Evolutionary conservation across 2,329 filamentous ascomycete genomes (phyloP).

Genomic region (Pyrenophora graminea): DNA sequence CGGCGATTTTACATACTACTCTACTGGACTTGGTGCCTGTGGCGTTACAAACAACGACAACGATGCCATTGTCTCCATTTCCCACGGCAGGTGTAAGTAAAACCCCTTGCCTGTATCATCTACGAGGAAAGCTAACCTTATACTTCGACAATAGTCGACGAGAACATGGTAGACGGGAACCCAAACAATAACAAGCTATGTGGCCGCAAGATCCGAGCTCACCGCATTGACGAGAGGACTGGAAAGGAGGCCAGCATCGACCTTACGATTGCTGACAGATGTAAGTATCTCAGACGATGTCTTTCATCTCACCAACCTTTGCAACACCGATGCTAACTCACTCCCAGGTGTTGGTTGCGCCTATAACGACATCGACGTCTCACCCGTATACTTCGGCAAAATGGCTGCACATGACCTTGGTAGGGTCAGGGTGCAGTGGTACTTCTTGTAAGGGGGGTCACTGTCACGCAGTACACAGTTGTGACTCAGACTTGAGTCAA

Average conservation of each 20-base stretch:
- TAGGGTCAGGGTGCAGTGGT: constrained; percentile 56
- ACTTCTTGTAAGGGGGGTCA: constrained; percentile 49
- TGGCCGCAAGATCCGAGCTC: constrained; percentile 66
- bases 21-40: constrained; percentile 70
- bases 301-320: not conserved
- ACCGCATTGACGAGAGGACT: constrained; percentile 51
- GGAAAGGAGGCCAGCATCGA: constrained; percentile 58
- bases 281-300: constrained; percentile 39
- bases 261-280: constrained; percentile 71
- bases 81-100: constrained; percentile 59
- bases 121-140: not conserved
- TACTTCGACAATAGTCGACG: constrained; percentile 53
- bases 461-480: not conserved
- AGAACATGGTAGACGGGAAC: constrained; percentile 54
- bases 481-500: constrained; percentile 4
- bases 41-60: constrained; percentile 59
- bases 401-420: constrained; percentile 54
- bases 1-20: constrained; percentile 73
- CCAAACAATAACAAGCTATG: constrained; percentile 70
- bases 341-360: constrained; percentile 52
- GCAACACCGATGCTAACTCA: constrained; percentile 16
- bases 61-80: constrained; percentile 69
- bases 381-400: constrained; percentile 53
- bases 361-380: constrained; percentile 57
- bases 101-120: not conserved